phyloP scores from a whole-genome alignment of 495 filamentous ascomycete species.

The Penicillium samsonianum region DNA sequence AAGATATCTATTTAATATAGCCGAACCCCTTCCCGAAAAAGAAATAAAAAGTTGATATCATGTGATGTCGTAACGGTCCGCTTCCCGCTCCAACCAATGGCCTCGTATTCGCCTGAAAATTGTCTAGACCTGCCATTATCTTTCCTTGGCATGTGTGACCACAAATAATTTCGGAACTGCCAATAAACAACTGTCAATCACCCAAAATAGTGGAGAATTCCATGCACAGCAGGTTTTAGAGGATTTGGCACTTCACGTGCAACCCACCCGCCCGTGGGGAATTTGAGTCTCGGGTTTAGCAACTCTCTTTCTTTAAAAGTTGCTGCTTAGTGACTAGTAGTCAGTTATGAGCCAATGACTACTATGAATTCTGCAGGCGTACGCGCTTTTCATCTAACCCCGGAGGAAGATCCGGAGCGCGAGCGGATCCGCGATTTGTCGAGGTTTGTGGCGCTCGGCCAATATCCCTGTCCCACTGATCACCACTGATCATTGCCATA shows the following conservation, averaged over 20 bases:
- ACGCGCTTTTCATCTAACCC: slow-evolving; percentile 16
- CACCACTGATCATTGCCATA: background rate
- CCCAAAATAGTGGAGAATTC: background rate
- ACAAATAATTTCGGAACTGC: no score
- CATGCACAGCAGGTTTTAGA: background rate
- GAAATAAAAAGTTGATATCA: no score
- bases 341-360: background rate
- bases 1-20: no score
- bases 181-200: background rate
- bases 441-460: slow-evolving; percentile 12
- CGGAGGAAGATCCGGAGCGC: slow-evolving; percentile 20
- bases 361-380: slow-evolving; percentile 18
- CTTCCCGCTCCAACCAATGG: no score
- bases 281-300: background rate
- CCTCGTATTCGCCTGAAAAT: no score
- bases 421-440: slow-evolving; percentile 29
- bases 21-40: no score
- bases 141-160: no score
- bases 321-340: background rate
- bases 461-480: background rate
- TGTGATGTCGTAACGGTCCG: no score
- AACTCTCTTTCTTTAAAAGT: background rate
- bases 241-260: slow-evolving; percentile 4
- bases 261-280: background rate
- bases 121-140: no score